Evolutionary conservation across 495 filamentous ascomycete species (phyloP).

Genomic region (Immersiella caudata): DNA sequence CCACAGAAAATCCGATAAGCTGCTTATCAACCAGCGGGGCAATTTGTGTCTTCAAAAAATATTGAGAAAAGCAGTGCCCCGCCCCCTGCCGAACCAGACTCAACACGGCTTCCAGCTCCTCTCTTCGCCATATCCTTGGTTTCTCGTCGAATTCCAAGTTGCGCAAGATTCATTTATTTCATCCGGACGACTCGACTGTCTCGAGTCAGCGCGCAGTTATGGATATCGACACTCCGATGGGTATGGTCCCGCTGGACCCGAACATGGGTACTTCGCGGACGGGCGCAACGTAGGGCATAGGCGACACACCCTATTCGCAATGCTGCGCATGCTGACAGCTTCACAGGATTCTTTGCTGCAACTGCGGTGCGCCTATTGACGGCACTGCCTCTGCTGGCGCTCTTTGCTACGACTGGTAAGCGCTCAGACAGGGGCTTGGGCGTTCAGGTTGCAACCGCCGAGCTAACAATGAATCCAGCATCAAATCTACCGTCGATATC

Average conservation of each 20-base stretch:
- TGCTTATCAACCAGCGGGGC: constrained; percentile 30
- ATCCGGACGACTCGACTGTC: background rate
- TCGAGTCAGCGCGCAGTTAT: constrained; percentile 43
- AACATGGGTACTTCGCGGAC: constrained; percentile 48
- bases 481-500: constrained; percentile 90
- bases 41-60: constrained; percentile 23
- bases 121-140: background rate
- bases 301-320: background rate
- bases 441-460: background rate
- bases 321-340: constrained; percentile 25
- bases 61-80: constrained; percentile 18
- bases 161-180: background rate
- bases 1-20: constrained; percentile 18
- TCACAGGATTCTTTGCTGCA: constrained; percentile 84
- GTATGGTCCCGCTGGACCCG: constrained; percentile 49
- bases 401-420: constrained; percentile 81
- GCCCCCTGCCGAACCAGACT: constrained; percentile 1
- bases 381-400: constrained; percentile 85
- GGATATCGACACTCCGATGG: constrained; percentile 68
- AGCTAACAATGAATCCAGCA: constrained; percentile 31
- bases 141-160: constrained; percentile 1
- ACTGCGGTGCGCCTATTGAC: constrained; percentile 92
- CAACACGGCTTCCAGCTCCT: constrained; percentile 5
- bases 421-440: background rate
- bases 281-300: constrained; percentile 59